phyloP scores from a whole-genome alignment of 768 basidiomycete species.

The Trametes maxima region DNA sequence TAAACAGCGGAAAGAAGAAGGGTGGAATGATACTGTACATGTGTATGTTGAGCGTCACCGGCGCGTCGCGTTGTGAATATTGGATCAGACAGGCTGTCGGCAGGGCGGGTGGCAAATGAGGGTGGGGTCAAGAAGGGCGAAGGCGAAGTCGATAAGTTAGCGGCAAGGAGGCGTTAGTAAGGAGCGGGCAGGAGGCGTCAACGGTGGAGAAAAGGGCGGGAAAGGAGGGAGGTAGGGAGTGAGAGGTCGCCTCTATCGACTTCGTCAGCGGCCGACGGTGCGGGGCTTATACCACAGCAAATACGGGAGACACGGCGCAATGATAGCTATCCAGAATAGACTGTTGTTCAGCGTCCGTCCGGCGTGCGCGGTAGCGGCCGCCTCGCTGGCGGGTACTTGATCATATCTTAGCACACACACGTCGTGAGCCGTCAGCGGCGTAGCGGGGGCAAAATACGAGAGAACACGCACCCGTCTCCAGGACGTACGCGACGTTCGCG shows the following conservation, averaged over 20 bases:
- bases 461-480: constrained; percentile 84
- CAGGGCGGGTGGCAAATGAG: neutral
- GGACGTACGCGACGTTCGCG: constrained; percentile 72
- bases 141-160: constrained; percentile 18
- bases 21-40: neutral
- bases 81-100: no score
- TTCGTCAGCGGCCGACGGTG: constrained; percentile 3
- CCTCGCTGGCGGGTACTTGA: constrained; percentile 67
- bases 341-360: neutral
- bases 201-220: neutral
- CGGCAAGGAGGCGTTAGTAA: neutral
- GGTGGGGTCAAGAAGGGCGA: neutral
- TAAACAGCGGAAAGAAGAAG: no score
- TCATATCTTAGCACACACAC: constrained; percentile 60
- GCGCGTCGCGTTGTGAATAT: no score
- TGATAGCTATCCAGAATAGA: neutral
- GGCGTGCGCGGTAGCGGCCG: constrained; percentile 11
- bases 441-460: neutral
- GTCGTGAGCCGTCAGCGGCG: neutral
- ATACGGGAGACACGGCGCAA: neutral
- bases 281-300: neutral
- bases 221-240: neutral
- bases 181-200: neutral
- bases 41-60: neutral
- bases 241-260: neutral